Evolutionary conservation across 371 early-diverging fungal species (phyloP), one percentile per base, ranked within the genome.

Genomic region (Funneliformis caledonium): DNA sequence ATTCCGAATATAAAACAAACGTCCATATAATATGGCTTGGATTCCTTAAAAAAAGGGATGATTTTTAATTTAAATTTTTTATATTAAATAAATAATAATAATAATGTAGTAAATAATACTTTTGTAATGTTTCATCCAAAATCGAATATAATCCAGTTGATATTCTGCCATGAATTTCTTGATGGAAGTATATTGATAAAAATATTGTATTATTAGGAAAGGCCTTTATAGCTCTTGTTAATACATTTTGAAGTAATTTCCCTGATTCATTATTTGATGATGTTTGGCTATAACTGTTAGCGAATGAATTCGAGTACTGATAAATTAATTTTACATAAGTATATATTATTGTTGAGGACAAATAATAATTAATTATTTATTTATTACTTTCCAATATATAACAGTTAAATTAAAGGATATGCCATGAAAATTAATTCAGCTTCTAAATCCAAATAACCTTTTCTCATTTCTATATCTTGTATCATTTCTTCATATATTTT

Each of bases 121-220:
- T 85, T 61, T 80, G 83, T 62, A 90, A 74, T 12, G 84, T 62
- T 69, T 76, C 61, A 43, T 88, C 86, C 69, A 92, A 81, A 12
- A 87, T 72, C 5, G 84, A 74, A 22, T 89, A 83, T 0, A 93
- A 89, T 42, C 92, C 85, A 78, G 86, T 88, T 48, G 90, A 87
- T 50, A 93, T 87, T 83, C 89, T 89, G 10, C 88, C 88, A 75
- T 88, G 84, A 42, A 86, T 83, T 81, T 93, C 94, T 72, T 90
- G 91, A 88, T 87, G 88, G 4, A 89, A 87, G 82, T 88, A 92
- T 78, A 91, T 68, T 2, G 83, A 82, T 64, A 90, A 82, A 50
- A 93, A 87, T 6, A 89, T 82, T 0, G 89, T 88, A 80, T 93
- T 92, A 74, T 86, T 85, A 2, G 92, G 92, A 77, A 90, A 92